Evolutionary conservation across 1,284 basidiomycete genomes (phyloP).

Genomic region (Phaffia rhodozyma): DNA sequence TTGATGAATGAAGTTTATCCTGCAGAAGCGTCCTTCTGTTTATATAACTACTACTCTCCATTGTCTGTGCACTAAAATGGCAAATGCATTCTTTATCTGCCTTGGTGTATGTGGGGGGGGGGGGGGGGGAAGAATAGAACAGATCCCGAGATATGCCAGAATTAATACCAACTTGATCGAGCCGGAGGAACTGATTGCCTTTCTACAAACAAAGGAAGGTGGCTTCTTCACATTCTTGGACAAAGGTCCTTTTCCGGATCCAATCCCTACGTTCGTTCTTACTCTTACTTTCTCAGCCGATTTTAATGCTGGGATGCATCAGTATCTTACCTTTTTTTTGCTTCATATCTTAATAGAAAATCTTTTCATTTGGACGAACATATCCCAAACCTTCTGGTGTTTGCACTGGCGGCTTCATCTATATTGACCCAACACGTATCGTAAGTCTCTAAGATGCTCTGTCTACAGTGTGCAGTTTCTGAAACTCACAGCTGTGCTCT

Average conservation of each 20-base stretch:
- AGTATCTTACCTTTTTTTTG: background rate
- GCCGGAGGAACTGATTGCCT: constrained; percentile 22
- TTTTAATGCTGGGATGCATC: background rate
- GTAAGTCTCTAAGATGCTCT: constrained; percentile 52
- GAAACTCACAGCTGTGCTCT: too few relatives aligned
- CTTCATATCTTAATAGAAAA: constrained; percentile 35
- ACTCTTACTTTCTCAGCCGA: background rate
- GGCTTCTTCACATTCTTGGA: constrained; percentile 14
- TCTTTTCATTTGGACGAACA: constrained; percentile 62
- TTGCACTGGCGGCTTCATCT: constrained; percentile 48
- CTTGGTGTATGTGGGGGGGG: background rate
- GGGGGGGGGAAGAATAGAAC: constrained; percentile 41
- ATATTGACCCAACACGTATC: constrained; percentile 49
- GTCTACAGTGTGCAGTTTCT: too few relatives aligned
- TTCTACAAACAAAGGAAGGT: constrained; percentile 11
- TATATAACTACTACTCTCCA: too few relatives aligned
- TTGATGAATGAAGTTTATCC: background rate
- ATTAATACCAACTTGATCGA: constrained; percentile 55
- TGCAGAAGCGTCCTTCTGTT: too few relatives aligned
- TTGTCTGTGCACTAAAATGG: too few relatives aligned
- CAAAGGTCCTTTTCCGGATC: constrained; percentile 13
- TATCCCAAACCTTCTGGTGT: constrained; percentile 65
- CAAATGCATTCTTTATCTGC: too few relatives aligned
- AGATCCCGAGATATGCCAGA: constrained; percentile 70
- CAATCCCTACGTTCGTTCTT: constrained; percentile 19